A percentile compares a stretch with the other conserved stretches of the same genome.
phyloP scores from a whole-genome alignment of 345 rosid genomes.

The Euphorbia peplus region DNA sequence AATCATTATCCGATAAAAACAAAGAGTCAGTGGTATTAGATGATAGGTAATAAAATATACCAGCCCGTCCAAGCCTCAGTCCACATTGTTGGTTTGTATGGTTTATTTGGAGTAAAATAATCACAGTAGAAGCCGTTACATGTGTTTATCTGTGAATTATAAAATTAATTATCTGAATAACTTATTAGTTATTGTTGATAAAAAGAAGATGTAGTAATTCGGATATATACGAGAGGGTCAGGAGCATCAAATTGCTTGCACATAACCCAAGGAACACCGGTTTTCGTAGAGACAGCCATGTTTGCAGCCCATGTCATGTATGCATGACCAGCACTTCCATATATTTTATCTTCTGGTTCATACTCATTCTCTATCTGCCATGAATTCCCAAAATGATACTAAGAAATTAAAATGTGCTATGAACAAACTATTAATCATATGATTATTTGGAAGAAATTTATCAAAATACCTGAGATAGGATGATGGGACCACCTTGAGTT shows the following conservation, averaged over 20 bases:
- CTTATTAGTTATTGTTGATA: background rate
- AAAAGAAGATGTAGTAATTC: background rate
- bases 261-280: conserved; percentile 39
- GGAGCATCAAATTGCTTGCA: conserved; percentile 37
- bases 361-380: conserved; percentile 34
- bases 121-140: conserved; percentile 34
- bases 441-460: too few species aligned
- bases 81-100: conserved; percentile 35
- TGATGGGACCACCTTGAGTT: conserved; percentile 49
- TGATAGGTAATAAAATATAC: background rate
- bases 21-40: background rate
- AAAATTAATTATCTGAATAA: background rate
- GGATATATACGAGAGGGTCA: conserved; percentile 18
- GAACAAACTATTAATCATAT: too few species aligned
- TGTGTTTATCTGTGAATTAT: conserved; percentile 24
- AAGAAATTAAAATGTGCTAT: too few species aligned
- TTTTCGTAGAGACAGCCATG: conserved; percentile 22
- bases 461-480: conserved; percentile 42
- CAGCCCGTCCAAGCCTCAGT: conserved; percentile 37
- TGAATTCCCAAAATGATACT: too few species aligned
- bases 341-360: conserved; percentile 19
- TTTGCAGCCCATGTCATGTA: conserved; percentile 33
- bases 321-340: conserved; percentile 25
- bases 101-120: conserved; percentile 27
- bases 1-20: background rate